Evolutionary conservation across 345 rosid species (phyloP).

Genomic region (Arabis hirsuta): DNA sequence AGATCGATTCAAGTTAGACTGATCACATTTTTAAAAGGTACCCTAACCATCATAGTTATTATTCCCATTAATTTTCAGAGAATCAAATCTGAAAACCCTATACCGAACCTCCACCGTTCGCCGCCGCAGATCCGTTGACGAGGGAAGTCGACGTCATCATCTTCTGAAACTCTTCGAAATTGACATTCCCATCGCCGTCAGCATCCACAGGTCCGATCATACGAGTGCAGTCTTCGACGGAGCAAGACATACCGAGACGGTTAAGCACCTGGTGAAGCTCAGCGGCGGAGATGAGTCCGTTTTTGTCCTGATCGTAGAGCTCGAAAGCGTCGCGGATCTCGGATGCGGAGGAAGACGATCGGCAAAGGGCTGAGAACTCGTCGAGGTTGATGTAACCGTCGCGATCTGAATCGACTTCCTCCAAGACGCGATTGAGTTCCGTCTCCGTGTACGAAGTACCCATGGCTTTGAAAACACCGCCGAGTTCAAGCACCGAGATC

Average conservation of each 20-base stretch:
- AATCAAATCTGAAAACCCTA: conserved; percentile 10
- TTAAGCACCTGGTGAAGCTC: conserved; percentile 76
- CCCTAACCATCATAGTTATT: conserved; percentile 7
- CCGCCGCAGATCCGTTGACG: background rate
- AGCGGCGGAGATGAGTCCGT: conserved; percentile 73
- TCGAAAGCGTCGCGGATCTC: conserved; percentile 94
- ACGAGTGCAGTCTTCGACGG: conserved; percentile 62
- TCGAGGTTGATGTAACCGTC: conserved; percentile 70
- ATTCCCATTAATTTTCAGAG: conserved; percentile 11
- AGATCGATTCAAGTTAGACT: conserved; percentile 25
- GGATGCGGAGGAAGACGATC: conserved; percentile 50
- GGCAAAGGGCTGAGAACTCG: conserved; percentile 71
- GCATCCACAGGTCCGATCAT: conserved; percentile 80
- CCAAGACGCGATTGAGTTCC: conserved; percentile 64
- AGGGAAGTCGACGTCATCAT: conserved; percentile 65
- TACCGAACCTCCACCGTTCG: conserved; percentile 24
- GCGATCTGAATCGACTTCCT: conserved; percentile 74
- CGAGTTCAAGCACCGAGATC: conserved; percentile 78
- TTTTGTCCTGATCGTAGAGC: conserved; percentile 74
- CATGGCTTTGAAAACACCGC: conserved; percentile 63
- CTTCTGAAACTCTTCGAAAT: conserved; percentile 76
- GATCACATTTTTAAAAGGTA: conserved; percentile 21
- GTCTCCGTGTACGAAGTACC: conserved; percentile 55
- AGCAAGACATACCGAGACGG: conserved; percentile 67
- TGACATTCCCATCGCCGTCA: conserved; percentile 87